Evolutionary conservation across 768 basidiomycete species (phyloP), one percentile per base, ranked within the genome.

Genomic region (Leccinum disarticulatum): DNA sequence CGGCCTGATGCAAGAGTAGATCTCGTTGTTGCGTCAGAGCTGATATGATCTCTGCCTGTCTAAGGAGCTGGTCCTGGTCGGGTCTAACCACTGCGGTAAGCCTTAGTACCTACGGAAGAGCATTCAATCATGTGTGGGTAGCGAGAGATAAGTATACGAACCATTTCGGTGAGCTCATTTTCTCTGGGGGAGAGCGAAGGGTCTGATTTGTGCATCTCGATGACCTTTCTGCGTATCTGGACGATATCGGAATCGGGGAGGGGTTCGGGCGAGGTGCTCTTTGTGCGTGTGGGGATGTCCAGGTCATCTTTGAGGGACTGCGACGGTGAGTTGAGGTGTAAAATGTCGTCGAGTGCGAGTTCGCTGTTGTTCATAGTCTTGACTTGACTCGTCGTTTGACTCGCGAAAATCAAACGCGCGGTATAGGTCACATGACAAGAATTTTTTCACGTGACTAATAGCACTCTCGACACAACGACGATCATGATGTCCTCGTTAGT

Each of bases 41-140:
- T 3, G 82, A 75, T 65, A 91, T 91, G 14, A 79, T 79, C 28
- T 81, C 79, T 7, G 88, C 89, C 66, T 91, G 90, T 47, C 77
- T 75, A 17, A 81, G 66, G 2, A 91, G 75, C 65, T 82, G 76
- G 15, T 72, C 64, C 78, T 83, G 19, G 73, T 70, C 48, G 74
- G 75, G 65, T 79, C 79, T 56, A 75, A 70, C 38, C 61, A 74
- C 62, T 38, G 75, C 69, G 17, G 80, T 81, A n/a, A 87, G 74
- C 59, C 76, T 77, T 25, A 81, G 63, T 11, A 83, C 76, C 84
- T 87, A 66, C 30, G 30, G 35, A 53, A 58, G n/a, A n/a, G n/a
- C 14, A 10, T 60, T 49, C 48, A 36, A 31, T 55, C 57, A 49
- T 53, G 59, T 55, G 50, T 43, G 5, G 17, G 52, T 8, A 17